Percentiles rank a stretch among this genome's conserved stretches.
Evolutionary conservation across 2,329 filamentous ascomycete species (phyloP).

Genomic region (Penicillium sp.): DNA sequence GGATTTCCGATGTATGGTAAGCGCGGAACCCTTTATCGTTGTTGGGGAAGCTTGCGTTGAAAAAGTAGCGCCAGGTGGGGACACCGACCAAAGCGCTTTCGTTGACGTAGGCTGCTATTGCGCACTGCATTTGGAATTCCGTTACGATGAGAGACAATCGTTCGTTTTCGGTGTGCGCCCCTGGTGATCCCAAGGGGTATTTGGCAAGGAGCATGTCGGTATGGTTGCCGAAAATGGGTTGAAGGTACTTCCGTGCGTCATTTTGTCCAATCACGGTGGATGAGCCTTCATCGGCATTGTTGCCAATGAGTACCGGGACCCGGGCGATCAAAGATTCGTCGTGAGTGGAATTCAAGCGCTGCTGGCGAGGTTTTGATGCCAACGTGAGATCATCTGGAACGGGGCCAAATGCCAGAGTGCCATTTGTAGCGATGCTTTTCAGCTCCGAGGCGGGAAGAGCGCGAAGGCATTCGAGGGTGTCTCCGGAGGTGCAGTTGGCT

Average conservation of each 20-base stretch:
- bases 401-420: constrained; percentile 18
- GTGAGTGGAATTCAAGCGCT: constrained; percentile 10
- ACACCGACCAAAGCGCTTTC: constrained; percentile 18
- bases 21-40: constrained; percentile 28
- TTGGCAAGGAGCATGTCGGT: constrained; percentile 3
- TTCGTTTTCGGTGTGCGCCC: constrained; percentile 13
- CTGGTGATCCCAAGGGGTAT: constrained; percentile 19
- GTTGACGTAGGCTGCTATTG: constrained; percentile 19
- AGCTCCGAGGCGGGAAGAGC: constrained; percentile 17
- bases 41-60: constrained; percentile 35
- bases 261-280: constrained; percentile 21
- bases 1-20: constrained; percentile 42
- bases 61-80: constrained; percentile 35
- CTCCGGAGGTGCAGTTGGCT: constrained; percentile 12
- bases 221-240: constrained; percentile 2
- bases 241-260: constrained; percentile 8
- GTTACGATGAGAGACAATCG: constrained; percentile 23
- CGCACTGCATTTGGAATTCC: constrained; percentile 27
- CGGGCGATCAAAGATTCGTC: constrained; percentile 16
- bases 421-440: constrained; percentile 21
- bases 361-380: constrained; percentile 35
- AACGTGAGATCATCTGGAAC: constrained; percentile 42
- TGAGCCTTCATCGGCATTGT: constrained; percentile 29
- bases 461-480: constrained; percentile 24
- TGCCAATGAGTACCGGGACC: constrained; percentile 33